Evolutionary conservation across 164 flowering plant genomes (phyloP), one percentile per base, ranked within the genome.

Genomic region (Vitis rupestris): DNA sequence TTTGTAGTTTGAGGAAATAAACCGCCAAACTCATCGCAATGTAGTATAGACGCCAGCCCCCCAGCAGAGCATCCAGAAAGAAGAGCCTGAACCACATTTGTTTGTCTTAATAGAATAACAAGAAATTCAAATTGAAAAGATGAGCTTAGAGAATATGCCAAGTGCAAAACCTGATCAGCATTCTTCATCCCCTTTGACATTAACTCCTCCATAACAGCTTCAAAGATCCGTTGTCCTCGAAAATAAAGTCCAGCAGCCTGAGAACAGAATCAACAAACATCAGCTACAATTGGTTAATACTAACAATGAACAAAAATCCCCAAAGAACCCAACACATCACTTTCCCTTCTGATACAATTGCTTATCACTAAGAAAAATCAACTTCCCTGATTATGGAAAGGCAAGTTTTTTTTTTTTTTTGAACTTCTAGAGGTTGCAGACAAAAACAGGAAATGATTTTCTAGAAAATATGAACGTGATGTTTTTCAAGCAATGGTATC

Each of bases 31-130:
- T 89, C 89, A 74, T 95, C 99, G 77, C 99, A 95, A 61, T 95
- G 97, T 30, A 93, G 56, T 59, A 95, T 95, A 54, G 98, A 77
- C 61, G 98, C 92, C 56, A 95, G 74, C 64, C 98, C 98, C 58
- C 99, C 98, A 68, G 99, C 99, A 66, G 99, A 95, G 76, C 99
- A 95, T 51, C 99, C 99, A 73, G 99, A 91, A 57, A 93, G 98
- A 80, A 95, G 92, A 78, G 94, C 97, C 97, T 93, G 83, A 60
- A 81, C 71, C 49, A 74, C 19, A 76, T 2, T 31, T 23, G 16
- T 50, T 8, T 31, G 44, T 31, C 19, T 59, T 50, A 61, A 16
- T 23, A 23, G 23, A 50, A 56, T 52, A 23, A 72, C 23, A 47
- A 59, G 9, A 47, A 72, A 31, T 50, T 7, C 52, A 68, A 53